phyloP scores from a whole-genome alignment of 2,329 filamentous ascomycete genomes.

The Aspergillus udagawae region DNA sequence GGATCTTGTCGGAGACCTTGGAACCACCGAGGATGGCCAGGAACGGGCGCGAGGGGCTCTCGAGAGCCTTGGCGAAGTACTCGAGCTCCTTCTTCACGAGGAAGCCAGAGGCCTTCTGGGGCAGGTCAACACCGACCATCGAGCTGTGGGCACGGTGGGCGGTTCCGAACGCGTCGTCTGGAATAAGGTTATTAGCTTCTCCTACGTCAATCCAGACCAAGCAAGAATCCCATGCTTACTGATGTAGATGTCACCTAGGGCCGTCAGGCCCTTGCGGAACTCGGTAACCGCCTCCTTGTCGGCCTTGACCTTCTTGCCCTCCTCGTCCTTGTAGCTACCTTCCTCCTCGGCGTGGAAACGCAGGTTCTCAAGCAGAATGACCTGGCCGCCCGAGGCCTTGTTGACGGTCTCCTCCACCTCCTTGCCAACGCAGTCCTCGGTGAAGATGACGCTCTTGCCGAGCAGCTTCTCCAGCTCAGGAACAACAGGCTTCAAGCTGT shows the following conservation, averaged over 20 bases:
- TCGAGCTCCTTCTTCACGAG: constrained; percentile 99
- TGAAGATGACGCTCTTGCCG: constrained; percentile 78
- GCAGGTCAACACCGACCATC: constrained; percentile 95
- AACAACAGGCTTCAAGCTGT: constrained; percentile 88
- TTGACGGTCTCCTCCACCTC: constrained; percentile 88
- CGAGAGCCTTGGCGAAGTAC: constrained; percentile 96
- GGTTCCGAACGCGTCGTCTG: constrained; percentile 97
- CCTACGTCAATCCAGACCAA: not conserved
- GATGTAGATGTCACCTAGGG: constrained; percentile 92
- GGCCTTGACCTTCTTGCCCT: constrained; percentile 97
- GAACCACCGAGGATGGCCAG: constrained; percentile 96
- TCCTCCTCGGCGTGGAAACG: constrained; percentile 98
- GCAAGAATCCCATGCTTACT: constrained; percentile 55
- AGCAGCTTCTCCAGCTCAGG: constrained; percentile 88
- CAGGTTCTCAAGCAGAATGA: constrained; percentile 94
- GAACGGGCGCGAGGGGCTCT: constrained; percentile 91
- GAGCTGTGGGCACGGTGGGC: constrained; percentile 98
- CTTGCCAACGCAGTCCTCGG: constrained; percentile 82
- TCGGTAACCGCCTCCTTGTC: constrained; percentile 87
- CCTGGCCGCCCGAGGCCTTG: constrained; percentile 72
- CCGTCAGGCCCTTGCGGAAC: constrained; percentile 93
- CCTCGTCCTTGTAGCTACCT: constrained; percentile 87
- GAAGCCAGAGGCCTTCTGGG: constrained; percentile 96
- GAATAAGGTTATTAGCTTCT: not conserved
- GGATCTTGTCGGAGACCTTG: constrained; percentile 99